Percentiles rank a stretch among this genome's conserved stretches.
Evolutionary conservation across 139 green algal species (phyloP).

Genomic region (Mesotaenium endlicherianum): DNA sequence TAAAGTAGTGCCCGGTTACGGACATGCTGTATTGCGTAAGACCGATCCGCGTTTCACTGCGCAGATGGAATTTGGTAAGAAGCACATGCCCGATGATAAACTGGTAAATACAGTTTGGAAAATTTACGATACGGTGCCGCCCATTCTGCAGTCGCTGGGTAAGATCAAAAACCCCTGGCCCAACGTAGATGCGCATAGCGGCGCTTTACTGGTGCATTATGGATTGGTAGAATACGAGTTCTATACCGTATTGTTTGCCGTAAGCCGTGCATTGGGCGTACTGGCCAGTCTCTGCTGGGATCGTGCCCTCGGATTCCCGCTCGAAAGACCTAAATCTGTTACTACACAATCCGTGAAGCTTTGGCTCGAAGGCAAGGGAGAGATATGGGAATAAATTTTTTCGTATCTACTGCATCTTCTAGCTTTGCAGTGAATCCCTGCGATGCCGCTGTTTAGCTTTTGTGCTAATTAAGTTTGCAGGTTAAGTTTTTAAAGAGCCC

Average conservation of each 20-base stretch:
- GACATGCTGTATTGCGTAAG: slow-evolving; percentile 95
- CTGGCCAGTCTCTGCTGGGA: slow-evolving; percentile 68
- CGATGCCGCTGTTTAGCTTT: no score
- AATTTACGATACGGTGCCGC: slow-evolving; percentile 78
- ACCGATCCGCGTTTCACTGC: slow-evolving; percentile 92
- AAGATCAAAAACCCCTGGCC: slow-evolving; percentile 99
- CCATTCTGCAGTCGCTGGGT: slow-evolving; percentile 80
- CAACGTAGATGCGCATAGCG: slow-evolving; percentile 96
- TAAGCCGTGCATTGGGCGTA: slow-evolving; percentile 87
- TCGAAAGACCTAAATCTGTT: slow-evolving; percentile 92
- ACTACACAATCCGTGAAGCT: slow-evolving; percentile 60
- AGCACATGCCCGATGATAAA: slow-evolving; percentile 87
- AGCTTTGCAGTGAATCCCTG: no score
- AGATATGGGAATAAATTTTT: neutral
- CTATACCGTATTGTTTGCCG: slow-evolving; percentile 98
- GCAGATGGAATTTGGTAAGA: slow-evolving; percentile 87
- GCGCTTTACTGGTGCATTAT: slow-evolving; percentile 95
- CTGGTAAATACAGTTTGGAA: slow-evolving; percentile 81
- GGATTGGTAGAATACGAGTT: slow-evolving; percentile 77
- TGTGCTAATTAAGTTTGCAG: no score
- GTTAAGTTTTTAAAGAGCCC: no score
- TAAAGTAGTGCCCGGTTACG: slow-evolving; percentile 89
- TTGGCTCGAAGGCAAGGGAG: neutral
- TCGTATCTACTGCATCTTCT: no score
- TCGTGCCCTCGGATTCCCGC: slow-evolving; percentile 87